These are phyloP conservation scores for Barnettozyma hawaiiensis DNA, from an alignment of 1,139 yeast species.

Conservation along the genomic window DNA sequence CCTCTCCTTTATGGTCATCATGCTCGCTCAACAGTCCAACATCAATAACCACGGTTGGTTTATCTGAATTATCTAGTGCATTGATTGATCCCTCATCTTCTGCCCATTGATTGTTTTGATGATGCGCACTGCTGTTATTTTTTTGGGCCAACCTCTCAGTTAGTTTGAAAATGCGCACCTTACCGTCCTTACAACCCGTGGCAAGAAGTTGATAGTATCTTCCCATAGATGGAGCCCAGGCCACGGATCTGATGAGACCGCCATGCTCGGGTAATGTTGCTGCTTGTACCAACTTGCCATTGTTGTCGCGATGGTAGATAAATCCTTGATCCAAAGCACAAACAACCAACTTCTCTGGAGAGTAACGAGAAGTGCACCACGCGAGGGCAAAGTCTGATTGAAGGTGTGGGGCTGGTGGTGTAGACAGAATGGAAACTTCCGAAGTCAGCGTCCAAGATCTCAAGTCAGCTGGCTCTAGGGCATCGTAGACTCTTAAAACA, in stretches of 20 bases:
- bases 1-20: constrained; percentile 81
- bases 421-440: constrained; percentile 61
- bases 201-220: constrained; percentile 83
- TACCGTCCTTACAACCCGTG: constrained; percentile 94
- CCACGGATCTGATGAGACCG: constrained; percentile 80
- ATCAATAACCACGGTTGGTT: constrained; percentile 25
- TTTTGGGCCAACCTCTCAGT: constrained; percentile 34
- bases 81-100: constrained; percentile 16
- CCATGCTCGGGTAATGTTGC: constrained; percentile 64
- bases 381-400: constrained; percentile 84
- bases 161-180: constrained; percentile 76
- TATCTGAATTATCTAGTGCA: constrained; percentile 13
- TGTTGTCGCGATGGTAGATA: constrained; percentile 53
- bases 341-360: constrained; percentile 75
- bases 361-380: constrained; percentile 91
- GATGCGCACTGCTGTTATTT: too few species aligned
- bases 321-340: constrained; percentile 86
- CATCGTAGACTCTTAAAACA: constrained; percentile 77
- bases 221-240: constrained; percentile 98
- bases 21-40: constrained; percentile 52
- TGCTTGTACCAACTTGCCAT: constrained; percentile 41
- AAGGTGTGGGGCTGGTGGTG: constrained; percentile 72
- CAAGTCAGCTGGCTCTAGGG: constrained; percentile 81
- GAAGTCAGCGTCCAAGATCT: constrained; percentile 74
- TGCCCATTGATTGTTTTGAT: constrained; percentile 6